Base-by-base conservation (phyloP, 164 flowering plant genomes). In the Buxus sempervirens region DNA sequence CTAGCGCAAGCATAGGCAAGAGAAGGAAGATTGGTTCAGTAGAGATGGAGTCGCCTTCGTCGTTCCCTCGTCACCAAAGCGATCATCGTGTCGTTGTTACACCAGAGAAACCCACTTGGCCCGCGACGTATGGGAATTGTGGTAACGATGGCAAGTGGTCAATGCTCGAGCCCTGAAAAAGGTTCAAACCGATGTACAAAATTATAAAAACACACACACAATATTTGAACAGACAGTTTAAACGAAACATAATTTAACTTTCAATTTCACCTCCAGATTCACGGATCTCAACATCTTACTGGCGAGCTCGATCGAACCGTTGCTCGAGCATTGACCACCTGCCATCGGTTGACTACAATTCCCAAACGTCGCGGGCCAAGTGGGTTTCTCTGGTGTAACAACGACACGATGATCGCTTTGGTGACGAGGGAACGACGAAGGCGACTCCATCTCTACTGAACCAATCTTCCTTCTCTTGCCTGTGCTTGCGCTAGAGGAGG, bases 161-260 rank as follows among this genome's bases (percentile, higher is more conserved):
- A 15, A 15, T 45, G 51, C 66, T 76, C 67, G 78, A 72, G 41
- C 60, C 76, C 85, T 86, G 82, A 54, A 54, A 72, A 62, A 36
- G 7, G 38, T 32, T 3, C 7, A 3, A 32, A 32, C 38, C 7
- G 38, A 32, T 32, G 3, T 7, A 51, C 9, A 32, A 48, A 45
- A 19, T 48, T 59, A 13, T 36, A 16, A 13, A 15, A 32, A 20
- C 28, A 18, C 38, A 7, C 38, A 28, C 38, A 32, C 57, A 53
- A 32, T 3, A 3, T 54, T 64, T 28, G 36, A 65, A 60, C 28
- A 4, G 45, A 45, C 36, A 62, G 62, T 57, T 60, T 45, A 45
- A 15, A 10, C 21, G 2, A 32, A 61, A 69, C 9, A 41, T 10
- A 38, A 61, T n/a, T 57, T 8, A 32, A 32, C 18, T 53, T 59